Conservation (phyloP, 768 basidiomycete genomes). For the Lactifluus hygrophoroides region DNA sequence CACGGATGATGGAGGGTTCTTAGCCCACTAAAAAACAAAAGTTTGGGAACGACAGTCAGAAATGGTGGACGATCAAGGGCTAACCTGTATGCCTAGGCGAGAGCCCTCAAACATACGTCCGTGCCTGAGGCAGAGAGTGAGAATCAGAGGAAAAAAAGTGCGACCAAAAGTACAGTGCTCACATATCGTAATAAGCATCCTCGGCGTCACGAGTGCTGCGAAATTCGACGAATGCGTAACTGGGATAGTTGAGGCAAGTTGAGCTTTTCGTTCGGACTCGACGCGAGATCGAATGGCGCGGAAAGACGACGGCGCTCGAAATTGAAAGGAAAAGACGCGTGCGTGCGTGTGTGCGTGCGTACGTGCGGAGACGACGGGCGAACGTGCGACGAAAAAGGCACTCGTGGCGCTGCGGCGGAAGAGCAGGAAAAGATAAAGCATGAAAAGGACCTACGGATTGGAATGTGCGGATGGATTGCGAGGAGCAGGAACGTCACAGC, state of each 20-base stretch:
- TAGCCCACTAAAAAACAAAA: slow-evolving; percentile 50
- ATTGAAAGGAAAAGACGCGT: slow-evolving; percentile 18
- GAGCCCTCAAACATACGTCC: slow-evolving; percentile 66
- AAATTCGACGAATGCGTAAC: slow-evolving; percentile 85
- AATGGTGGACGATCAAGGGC: slow-evolving; percentile 16
- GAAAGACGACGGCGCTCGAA: slow-evolving; percentile 23
- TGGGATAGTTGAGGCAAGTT: slow-evolving; percentile 45
- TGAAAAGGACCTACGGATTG: slow-evolving; percentile 66
- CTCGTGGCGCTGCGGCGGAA: slow-evolving; percentile 23
- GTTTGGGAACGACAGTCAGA: neutral
- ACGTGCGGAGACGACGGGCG: slow-evolving; percentile 18
- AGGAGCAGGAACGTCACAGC: slow-evolving; percentile 86
- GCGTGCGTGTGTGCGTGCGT: slow-evolving; percentile 1
- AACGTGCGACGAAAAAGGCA: slow-evolving; percentile 20
- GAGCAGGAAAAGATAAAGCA: slow-evolving; percentile 16
- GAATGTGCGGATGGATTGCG: slow-evolving; percentile 65
- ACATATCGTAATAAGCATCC: slow-evolving; percentile 82
- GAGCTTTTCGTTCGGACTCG: slow-evolving; percentile 42
- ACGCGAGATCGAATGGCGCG: slow-evolving; percentile 20
- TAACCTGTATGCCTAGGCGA: slow-evolving; percentile 65
- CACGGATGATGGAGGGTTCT: slow-evolving; percentile 73
- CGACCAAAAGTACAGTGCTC: slow-evolving; percentile 16
- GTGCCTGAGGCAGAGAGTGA: slow-evolving; percentile 42
- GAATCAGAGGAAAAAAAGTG: neutral
- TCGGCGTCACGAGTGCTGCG: slow-evolving; percentile 70